Percentiles rank a stretch among this genome's conserved stretches.
Conservation (phyloP, 495 filamentous ascomycete species). For the Penicillium silybi region DNA sequence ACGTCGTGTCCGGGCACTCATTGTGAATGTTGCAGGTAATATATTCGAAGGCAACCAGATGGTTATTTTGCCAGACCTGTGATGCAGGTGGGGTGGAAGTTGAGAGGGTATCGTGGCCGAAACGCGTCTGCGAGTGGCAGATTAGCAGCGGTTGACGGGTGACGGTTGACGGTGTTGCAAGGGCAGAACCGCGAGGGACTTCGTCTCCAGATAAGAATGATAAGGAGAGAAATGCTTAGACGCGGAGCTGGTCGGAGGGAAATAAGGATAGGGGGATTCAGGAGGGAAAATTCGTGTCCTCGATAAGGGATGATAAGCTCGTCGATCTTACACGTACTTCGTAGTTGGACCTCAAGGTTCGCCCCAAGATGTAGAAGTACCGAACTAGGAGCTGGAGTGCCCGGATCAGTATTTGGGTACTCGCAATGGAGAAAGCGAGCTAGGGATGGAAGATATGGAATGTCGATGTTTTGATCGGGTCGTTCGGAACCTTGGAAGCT, state of each 20-base stretch:
- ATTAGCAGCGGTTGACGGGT: neutral
- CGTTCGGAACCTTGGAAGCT: slow-evolving; percentile 24
- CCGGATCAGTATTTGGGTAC: neutral
- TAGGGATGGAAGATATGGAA: slow-evolving; percentile 2
- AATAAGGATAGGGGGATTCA: slow-evolving; percentile 2
- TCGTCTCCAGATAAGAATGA: slow-evolving; percentile 6
- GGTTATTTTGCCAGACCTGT: neutral
- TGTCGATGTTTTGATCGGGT: slow-evolving; percentile 11
- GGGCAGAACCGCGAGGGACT: no score
- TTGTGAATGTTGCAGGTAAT: slow-evolving; percentile 17
- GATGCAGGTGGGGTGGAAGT: neutral
- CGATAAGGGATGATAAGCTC: slow-evolving; percentile 16
- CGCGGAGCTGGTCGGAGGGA: slow-evolving; percentile 2
- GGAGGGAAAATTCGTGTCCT: slow-evolving; percentile 6
- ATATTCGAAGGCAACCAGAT: neutral
- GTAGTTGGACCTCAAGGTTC: neutral
- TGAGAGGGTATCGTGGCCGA: neutral
- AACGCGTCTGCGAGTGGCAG: neutral
- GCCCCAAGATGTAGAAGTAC: neutral
- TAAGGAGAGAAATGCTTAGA: slow-evolving; percentile 6
- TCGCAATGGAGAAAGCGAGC: neutral
- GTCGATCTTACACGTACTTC: neutral
- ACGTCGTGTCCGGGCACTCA: slow-evolving; percentile 41
- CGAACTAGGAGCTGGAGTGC: neutral
- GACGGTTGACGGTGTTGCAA: no score